Evolutionary conservation across 345 rosid genomes (phyloP), one percentile per base, ranked within the genome.

Genomic region (Pistacia vera): DNA sequence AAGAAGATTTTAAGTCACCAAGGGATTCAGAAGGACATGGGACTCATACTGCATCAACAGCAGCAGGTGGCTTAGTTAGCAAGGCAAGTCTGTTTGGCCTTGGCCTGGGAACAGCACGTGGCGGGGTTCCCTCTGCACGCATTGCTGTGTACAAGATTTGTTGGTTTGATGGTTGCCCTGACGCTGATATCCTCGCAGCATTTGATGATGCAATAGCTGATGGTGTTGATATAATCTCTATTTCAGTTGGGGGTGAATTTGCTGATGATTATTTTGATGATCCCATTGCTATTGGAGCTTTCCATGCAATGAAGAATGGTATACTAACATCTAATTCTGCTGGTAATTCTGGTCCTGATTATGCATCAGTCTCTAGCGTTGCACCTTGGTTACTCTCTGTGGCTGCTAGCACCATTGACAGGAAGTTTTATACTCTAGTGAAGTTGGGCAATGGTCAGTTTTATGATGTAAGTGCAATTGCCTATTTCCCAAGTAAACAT

Each of bases 301-400:
- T 76, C 38, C 85, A 79, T 54, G 79, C 83, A 11, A 79, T 84
- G 85, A 81, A 73, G 38, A 56, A 74, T 3, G 87, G 83, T 8
- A 63, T 84, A 9, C 59, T 79, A 11, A 81, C 83, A 2, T 81
- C 83, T 0, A 22, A 4, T 13, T 61, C 85, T 3, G 85, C 81
- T 4, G 83, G 81, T 4, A 79, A 84, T 46, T 14, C 33, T 0
- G 85, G 87, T 20, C 87, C 87, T 11, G 11, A 9, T 1, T 70
- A 48, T 1, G 72, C 33, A 30, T 30, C 33, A 30, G 33, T 30
- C 33, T 30, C 2, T 11, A 85, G 80, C n/a, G 48, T 75, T 25
- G 79, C 87, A 3, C 91, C 90, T 4, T 86, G 89, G 88, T 60
- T 68, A 41, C 66, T 86, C 63, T 80, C 90, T 0, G 89, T 87